Evolutionary conservation across 202 grass and related monocot genomes (phyloP), one percentile per base, ranked within the genome.

Genomic region (Bolboschoenoplectus hybrid): DNA sequence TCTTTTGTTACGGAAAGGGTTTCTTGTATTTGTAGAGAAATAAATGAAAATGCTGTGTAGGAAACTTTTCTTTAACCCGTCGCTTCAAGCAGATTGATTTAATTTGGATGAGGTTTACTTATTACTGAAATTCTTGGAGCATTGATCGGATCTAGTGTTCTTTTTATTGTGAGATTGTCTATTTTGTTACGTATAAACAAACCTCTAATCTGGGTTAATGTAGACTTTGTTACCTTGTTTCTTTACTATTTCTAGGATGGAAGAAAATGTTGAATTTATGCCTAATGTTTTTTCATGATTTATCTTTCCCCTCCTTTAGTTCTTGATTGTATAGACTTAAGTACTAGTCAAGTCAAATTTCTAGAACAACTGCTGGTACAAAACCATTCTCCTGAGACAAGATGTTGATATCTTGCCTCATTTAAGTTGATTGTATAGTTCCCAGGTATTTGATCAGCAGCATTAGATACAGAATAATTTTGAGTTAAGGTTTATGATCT

Each of bases 261-360:
- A 51, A 19, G 9, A 10, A 12, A 34, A 78, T 39, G 11, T 57
- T 39, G 34, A 83, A 83, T 83, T 6, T 66, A 56, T 56, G n/a
- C 9, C 56, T 51, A 16, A 50, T 32, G 57, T 5, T 67, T 17
- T n/a, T 69, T 0, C 43, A 38, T 68, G 62, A 84, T 70, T 84
- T 49, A 50, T 70, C 64, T 4, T 69, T 67, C 32, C 50, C 51
- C 50, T 32, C 13, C 13, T 70, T 41, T 19, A n/a, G 64, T 70
- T 84, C 82, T 82, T 84, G 64, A 70, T 71, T 84, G 26, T 20
- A 84, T 52, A 38, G 1, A 52, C 66, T 67, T 56, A 41, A 26
- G 64, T 26, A 84, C 47, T 67, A 73, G 69, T 78, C 74, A 17
- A n/a, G 34, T 16, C 9, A 55, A 77, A 11, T 55, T 38, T 17